Conservation (phyloP, 2,329 filamentous ascomycete genomes). For the Phaeosphaeria sp. region DNA sequence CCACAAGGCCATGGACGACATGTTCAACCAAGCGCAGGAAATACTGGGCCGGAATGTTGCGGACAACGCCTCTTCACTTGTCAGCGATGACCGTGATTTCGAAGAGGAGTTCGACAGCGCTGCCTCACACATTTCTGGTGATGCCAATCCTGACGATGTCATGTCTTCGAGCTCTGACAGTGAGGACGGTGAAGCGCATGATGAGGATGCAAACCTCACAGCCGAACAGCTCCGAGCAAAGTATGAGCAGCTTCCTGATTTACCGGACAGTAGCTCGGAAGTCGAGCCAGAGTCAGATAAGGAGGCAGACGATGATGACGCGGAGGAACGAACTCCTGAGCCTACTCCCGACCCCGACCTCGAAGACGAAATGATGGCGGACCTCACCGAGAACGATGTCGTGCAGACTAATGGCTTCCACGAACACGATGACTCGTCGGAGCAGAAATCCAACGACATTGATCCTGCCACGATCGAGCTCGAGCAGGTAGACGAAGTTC, state of each 20-base stretch:
- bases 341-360: slow-evolving; percentile 41
- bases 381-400: slow-evolving; percentile 16
- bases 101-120: slow-evolving; percentile 53
- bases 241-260: slow-evolving; percentile 68
- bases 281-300: slow-evolving; percentile 39
- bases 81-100: slow-evolving; percentile 49
- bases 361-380: slow-evolving; percentile 26
- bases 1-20: slow-evolving; percentile 73
- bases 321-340: slow-evolving; percentile 30
- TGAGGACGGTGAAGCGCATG: slow-evolving; percentile 51
- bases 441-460: slow-evolving; percentile 30
- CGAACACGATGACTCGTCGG: slow-evolving; percentile 16
- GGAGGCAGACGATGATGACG: slow-evolving; percentile 40
- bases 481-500: slow-evolving; percentile 50
- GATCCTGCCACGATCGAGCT: slow-evolving; percentile 48
- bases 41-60: slow-evolving; percentile 42
- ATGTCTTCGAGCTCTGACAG: slow-evolving; percentile 45
- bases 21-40: slow-evolving; percentile 71
- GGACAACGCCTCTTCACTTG: slow-evolving; percentile 46
- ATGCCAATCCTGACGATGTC: slow-evolving; percentile 53
- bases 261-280: slow-evolving; percentile 44
- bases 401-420: slow-evolving; percentile 32
- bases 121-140: slow-evolving; percentile 39
- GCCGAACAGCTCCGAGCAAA: slow-evolving; percentile 73
- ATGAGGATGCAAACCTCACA: slow-evolving; percentile 70